Percentiles rank a stretch among this genome's conserved stretches.
These are phyloP conservation scores for Hypomontagnella submonticulosa DNA, from an alignment of 495 filamentous ascomycete genomes.

Conservation along the genomic window DNA sequence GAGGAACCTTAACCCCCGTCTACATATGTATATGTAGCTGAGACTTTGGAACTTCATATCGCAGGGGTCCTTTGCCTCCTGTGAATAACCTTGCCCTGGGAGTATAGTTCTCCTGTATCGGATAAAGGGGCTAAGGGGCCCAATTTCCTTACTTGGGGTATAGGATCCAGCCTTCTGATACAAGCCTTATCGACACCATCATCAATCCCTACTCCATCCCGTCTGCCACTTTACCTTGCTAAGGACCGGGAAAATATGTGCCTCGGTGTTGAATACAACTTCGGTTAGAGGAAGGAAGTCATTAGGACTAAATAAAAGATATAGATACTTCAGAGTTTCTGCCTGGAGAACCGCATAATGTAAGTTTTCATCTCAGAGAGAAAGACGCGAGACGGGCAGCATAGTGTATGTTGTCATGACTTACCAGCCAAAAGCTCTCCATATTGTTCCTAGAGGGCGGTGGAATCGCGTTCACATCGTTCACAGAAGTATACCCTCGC, in stretches of 20 bases:
- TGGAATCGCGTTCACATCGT: constrained; percentile 67
- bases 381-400: no score
- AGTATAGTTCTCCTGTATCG: no score
- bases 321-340: constrained; percentile 86
- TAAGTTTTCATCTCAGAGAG: constrained; percentile 12
- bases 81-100: no score
- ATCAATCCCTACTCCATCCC: constrained; percentile 33
- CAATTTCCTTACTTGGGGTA: no score
- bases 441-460: constrained; percentile 68
- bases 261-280: constrained; percentile 83
- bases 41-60: no score
- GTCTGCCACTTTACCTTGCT: constrained; percentile 28
- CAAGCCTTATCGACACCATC: no score
- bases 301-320: constrained; percentile 76
- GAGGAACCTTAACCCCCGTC: no score
- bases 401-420: constrained; percentile 33
- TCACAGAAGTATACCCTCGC: constrained; percentile 72
- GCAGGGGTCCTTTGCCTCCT: no score
- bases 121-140: no score
- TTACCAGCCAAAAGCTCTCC: constrained; percentile 81
- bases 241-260: constrained; percentile 71
- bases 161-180: no score
- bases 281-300: constrained; percentile 72
- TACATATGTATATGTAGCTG: no score
- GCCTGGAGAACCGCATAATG: constrained; percentile 56